Evolutionary conservation across 2,329 filamentous ascomycete species (phyloP).

Genomic region (Arthroderma uncinatum): DNA sequence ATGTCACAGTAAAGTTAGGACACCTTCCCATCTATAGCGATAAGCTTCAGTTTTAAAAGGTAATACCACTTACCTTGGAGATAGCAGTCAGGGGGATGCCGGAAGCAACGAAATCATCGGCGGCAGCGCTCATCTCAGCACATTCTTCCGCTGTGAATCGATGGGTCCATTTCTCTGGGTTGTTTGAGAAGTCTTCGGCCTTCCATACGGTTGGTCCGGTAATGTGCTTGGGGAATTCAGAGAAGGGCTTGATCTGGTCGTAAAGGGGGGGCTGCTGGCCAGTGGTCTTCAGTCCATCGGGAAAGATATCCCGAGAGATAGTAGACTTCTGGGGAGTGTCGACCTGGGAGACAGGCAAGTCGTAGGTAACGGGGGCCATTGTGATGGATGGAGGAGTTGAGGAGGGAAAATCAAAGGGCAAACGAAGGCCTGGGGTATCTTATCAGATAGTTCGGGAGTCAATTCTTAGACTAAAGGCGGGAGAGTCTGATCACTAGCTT

Average conservation of each 20-base stretch:
- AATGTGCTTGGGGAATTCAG: constrained; percentile 59
- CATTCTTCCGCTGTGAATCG: constrained; percentile 56
- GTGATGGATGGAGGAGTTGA: not conserved
- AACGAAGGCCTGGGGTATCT: not conserved
- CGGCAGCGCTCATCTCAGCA: constrained; percentile 52
- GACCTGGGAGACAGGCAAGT: constrained; percentile 8
- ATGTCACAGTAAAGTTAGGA: not conserved
- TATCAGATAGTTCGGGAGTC: not conserved
- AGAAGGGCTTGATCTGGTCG: constrained; percentile 54
- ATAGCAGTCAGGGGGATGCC: constrained; percentile 62
- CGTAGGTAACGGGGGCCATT: constrained; percentile 16
- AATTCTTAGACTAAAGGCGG: not conserved
- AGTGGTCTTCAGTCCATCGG: constrained; percentile 55
- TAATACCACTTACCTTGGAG: constrained; percentile 38
- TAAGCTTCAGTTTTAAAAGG: not conserved
- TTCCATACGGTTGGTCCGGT: constrained; percentile 63
- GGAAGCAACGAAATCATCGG: constrained; percentile 57
- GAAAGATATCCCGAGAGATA: constrained; percentile 39
- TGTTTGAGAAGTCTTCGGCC: constrained; percentile 50
- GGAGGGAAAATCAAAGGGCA: not conserved
- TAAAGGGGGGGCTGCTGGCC: constrained; percentile 63
- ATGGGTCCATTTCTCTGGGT: constrained; percentile 62
- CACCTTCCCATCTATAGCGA: not conserved
- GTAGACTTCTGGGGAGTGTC: not conserved
- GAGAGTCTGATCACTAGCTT: not conserved